Percentiles rank a stretch among this genome's conserved stretches.
These are phyloP conservation scores for Corylus avellana DNA, from an alignment of 306 rosid genomes.

Conservation along the genomic window DNA sequence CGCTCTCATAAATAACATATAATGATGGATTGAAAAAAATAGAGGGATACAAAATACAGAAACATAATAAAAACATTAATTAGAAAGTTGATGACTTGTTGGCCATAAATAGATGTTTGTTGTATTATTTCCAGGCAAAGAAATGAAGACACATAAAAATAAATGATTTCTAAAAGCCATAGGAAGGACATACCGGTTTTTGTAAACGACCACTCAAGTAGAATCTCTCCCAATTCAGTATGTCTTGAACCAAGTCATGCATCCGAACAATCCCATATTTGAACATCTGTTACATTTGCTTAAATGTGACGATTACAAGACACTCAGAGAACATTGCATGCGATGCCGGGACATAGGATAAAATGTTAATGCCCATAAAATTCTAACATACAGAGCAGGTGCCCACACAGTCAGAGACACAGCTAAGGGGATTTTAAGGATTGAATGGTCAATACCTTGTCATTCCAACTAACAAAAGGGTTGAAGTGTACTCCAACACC, in stretches of 20 bases:
- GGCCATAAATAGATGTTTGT: neutral
- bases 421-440: conserved; percentile 1
- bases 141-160: conserved; percentile 7
- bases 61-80: neutral
- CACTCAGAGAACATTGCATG: neutral
- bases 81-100: neutral
- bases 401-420: neutral
- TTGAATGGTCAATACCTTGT: conserved; percentile 57
- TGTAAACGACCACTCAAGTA: conserved; percentile 94
- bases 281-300: conserved; percentile 54
- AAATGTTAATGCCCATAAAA: conserved; percentile 2
- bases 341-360: neutral
- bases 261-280: conserved; percentile 88
- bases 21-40: neutral
- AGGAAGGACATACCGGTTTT: conserved; percentile 66
- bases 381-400: neutral
- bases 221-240: conserved; percentile 74
- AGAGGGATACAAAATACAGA: neutral
- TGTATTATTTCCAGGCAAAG: neutral
- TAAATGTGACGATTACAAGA: conserved; percentile 14
- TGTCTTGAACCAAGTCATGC: conserved; percentile 76
- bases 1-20: neutral
- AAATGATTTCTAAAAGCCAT: neutral
- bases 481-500: conserved; percentile 94
- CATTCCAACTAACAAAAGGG: conserved; percentile 79